phyloP scores from a whole-genome alignment of 2,329 filamentous ascomycete genomes.

The Cephalotrichum gorgonifer region DNA sequence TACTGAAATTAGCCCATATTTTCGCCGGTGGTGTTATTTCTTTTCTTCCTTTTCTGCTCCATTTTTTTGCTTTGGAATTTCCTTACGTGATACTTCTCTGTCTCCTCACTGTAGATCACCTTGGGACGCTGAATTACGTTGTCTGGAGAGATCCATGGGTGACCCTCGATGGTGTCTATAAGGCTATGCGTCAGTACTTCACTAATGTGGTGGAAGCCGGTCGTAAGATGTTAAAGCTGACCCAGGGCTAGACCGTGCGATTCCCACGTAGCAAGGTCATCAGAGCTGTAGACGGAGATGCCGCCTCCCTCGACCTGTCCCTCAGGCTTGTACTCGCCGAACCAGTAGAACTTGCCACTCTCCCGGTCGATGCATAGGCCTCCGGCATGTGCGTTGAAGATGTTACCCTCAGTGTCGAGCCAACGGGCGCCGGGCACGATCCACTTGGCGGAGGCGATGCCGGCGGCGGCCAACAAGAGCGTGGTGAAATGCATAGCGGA shows the following conservation, averaged over 20 bases:
- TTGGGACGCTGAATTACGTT: slow-evolving; percentile 54
- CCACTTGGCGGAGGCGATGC: slow-evolving; percentile 20
- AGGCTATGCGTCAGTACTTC: not conserved
- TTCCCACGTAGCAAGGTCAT: slow-evolving; percentile 50
- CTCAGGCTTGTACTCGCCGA: slow-evolving; percentile 51
- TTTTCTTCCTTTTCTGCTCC: not conserved
- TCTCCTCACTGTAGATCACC: slow-evolving; percentile 45
- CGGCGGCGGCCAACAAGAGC: not conserved
- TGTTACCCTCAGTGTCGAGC: slow-evolving; percentile 47
- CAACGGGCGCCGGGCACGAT: slow-evolving; percentile 53
- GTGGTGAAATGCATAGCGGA: not conserved
- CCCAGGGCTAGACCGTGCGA: slow-evolving; percentile 44
- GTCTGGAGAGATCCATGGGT: slow-evolving; percentile 41
- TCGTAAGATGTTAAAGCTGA: slow-evolving; percentile 16
- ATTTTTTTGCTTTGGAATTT: not conserved
- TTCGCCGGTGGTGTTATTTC: not conserved
- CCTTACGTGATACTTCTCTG: slow-evolving; percentile 44
- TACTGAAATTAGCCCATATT: too few relatives aligned
- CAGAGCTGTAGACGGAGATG: slow-evolving; percentile 49
- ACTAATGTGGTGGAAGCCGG: not conserved
- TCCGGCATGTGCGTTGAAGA: slow-evolving; percentile 53
- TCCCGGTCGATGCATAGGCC: slow-evolving; percentile 40
- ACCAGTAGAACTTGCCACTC: slow-evolving; percentile 47
- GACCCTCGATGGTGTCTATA: slow-evolving; percentile 37
- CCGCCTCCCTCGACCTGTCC: slow-evolving; percentile 49